Evolutionary conservation across 257 asterid species (phyloP).

Genomic region (Cruciata laevipes): DNA sequence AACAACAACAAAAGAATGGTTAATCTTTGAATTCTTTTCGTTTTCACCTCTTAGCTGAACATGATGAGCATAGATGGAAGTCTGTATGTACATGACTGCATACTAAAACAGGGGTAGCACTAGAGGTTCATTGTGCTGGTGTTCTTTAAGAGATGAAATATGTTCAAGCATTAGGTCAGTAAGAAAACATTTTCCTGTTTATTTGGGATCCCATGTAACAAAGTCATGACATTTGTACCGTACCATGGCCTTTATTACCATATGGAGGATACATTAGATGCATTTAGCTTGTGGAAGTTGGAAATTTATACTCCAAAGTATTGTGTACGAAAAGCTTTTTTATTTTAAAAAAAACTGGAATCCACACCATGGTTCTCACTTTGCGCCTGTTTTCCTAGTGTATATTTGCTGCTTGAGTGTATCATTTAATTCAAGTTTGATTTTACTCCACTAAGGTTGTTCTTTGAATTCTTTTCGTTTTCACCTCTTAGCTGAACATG

Average conservation of each 20-base stretch:
- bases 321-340: neutral
- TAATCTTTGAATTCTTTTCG: neutral
- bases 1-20: no score
- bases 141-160: neutral
- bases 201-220: neutral
- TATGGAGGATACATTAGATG: neutral
- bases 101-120: neutral
- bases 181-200: neutral
- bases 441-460: slow-evolving; percentile 7
- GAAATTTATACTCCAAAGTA: neutral
- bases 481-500: neutral
- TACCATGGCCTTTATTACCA: neutral
- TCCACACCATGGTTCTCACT: neutral
- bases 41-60: neutral
- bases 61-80: neutral
- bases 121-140: neutral
- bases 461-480: neutral
- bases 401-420: neutral
- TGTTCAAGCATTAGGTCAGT: neutral
- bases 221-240: neutral
- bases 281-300: neutral
- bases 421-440: neutral
- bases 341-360: no score
- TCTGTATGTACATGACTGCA: neutral
- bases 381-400: neutral